phyloP scores from a whole-genome alignment of 768 basidiomycete genomes.

The Phlegmacium glaucopus region DNA sequence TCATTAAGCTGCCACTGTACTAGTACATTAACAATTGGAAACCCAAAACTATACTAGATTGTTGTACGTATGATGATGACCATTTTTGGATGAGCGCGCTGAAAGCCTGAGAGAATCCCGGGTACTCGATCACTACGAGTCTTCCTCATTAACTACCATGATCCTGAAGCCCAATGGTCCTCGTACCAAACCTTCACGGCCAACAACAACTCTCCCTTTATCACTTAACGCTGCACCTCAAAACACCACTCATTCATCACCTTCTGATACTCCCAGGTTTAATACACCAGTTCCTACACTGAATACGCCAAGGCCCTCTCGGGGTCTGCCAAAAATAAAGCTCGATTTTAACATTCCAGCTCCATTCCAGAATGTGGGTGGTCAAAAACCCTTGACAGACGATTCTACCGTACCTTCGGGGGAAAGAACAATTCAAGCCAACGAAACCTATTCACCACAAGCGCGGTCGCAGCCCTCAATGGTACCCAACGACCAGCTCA shows the following conservation, averaged over 20 bases:
- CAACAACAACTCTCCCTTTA: not conserved
- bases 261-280: conserved; percentile 2
- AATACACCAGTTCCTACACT: not conserved
- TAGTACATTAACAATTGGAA: too few relatives aligned
- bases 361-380: not conserved
- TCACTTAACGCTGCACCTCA: not conserved
- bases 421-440: conserved; percentile 5
- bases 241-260: not conserved
- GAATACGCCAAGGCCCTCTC: conserved; percentile 1
- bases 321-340: not conserved
- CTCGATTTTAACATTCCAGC: not conserved
- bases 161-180: too few relatives aligned
- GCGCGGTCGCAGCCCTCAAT: not conserved
- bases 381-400: not conserved
- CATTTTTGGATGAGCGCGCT: too few relatives aligned
- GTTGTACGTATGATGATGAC: too few relatives aligned
- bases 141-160: too few relatives aligned
- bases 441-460: conserved; percentile 6
- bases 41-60: too few relatives aligned
- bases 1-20: too few relatives aligned
- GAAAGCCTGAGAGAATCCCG: too few relatives aligned
- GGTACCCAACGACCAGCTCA: not conserved
- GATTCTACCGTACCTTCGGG: not conserved
- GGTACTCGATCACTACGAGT: too few relatives aligned
- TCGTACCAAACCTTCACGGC: too few relatives aligned